Evolutionary conservation across 805 yeast species (phyloP).

Genomic region (Candida railenensis): DNA sequence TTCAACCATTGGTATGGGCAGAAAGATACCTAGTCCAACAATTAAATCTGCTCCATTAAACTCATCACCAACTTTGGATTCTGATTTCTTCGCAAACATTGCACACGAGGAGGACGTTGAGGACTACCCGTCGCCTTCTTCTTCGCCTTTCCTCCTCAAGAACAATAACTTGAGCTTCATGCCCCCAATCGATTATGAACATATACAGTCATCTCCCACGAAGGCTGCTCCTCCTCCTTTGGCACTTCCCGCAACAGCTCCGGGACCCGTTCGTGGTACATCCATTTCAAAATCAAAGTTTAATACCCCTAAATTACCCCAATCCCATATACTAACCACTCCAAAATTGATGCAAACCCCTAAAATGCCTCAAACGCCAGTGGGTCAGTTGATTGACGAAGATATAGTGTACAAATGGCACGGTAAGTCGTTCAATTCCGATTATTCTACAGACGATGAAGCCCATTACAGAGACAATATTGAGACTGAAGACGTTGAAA

Average conservation of each 20-base stretch:
- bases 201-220: slow-evolving; percentile 3
- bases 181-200: slow-evolving; percentile 6
- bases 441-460: slow-evolving; percentile 31
- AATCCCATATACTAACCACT: not conserved
- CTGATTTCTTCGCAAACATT: slow-evolving; percentile 6
- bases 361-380: slow-evolving; percentile 25
- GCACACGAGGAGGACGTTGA: slow-evolving; percentile 6
- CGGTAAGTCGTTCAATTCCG: slow-evolving; percentile 28
- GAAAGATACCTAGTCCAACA: slow-evolving; percentile 15
- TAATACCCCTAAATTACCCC: not conserved
- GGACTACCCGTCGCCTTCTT: not conserved
- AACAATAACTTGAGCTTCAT: not conserved
- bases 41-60: slow-evolving; percentile 6
- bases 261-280: no score
- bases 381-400: slow-evolving; percentile 31
- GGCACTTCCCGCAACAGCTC: no score
- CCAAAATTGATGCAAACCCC: slow-evolving; percentile 2
- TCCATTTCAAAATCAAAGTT: not conserved
- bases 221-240: not conserved
- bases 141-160: not conserved
- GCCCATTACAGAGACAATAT: slow-evolving; percentile 9
- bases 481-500: slow-evolving; percentile 11
- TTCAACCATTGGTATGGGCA: slow-evolving; percentile 37
- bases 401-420: slow-evolving; percentile 36
- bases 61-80: slow-evolving; percentile 10